Base-by-base conservation (phyloP, 768 basidiomycete species). In the Pluteus cervinus region DNA sequence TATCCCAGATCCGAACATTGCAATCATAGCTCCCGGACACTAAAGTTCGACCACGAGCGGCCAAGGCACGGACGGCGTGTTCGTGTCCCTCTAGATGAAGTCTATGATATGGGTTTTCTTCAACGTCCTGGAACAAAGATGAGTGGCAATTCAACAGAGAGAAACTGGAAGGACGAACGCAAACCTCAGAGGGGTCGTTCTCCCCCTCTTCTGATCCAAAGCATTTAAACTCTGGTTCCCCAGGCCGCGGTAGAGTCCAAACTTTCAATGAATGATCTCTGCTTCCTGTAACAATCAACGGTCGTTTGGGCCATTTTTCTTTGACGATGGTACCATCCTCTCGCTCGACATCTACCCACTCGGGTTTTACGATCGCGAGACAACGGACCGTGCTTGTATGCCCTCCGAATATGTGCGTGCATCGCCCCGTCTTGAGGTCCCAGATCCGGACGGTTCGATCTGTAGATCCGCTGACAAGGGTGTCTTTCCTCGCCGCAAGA, bases 1-100 rank as follows among this genome's bases (percentile, higher is more conserved):
- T 84, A 50, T 97, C 91, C 94, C 94, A 97, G 29, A 98, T 82
- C 24, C 94, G 81, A 30, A 97, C 90, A 5, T 83, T 90, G 51
- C 83, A 86, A 54, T 99, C 94, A 56, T 97, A 98, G 54, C 91
- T 94, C 24, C 94, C 94, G 17, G 91, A 93, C 12, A 97, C 89
- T 29, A 96, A 72, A 1, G 86, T 88, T 28, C 88, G 71, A 7
- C 92, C 92, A 45, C 91, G 71, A 12, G 90, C 88, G 15, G 91
- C 90, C n/a, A 96, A 67, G 5, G 92, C 90, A 39, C 92, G 76
- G 15, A 96, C 90, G 15, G 92, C 91, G 51, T 88, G 83, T 39
- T 85, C 84, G 51, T 99, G 94, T 0, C 96, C 94, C 52, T 81
- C 74, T 2, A 99, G 73, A 47, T 81, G 77, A 29, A 84, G 63